phyloP scores from a whole-genome alignment of 192 early-diverging fungal species.

The Pilaira anomala region DNA sequence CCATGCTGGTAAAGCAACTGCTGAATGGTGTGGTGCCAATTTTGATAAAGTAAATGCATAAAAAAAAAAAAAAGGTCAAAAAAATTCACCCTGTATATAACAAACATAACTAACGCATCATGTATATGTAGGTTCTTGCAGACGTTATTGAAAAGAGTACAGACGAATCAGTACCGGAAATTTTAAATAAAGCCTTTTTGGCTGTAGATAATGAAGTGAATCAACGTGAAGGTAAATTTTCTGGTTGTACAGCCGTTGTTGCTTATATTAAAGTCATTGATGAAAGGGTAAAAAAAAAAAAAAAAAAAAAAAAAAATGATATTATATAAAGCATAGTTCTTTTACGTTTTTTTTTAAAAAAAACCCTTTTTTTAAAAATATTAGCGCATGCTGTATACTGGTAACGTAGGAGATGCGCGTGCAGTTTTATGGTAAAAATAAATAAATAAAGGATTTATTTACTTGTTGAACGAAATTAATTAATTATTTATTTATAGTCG shows the following conservation, averaged over 20 bases:
- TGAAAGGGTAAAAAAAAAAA: constrained; percentile 25
- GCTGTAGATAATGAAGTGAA: constrained; percentile 78
- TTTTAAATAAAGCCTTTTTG: constrained; percentile 82
- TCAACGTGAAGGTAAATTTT: constrained; percentile 71
- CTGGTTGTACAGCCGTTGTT: constrained; percentile 91
- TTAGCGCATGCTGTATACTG: constrained; percentile 85
- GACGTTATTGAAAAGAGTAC: constrained; percentile 56
- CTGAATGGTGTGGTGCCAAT: constrained; percentile 92
- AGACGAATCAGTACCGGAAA: constrained; percentile 63
- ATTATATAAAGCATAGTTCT: neutral
- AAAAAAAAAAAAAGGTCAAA: constrained; percentile 13
- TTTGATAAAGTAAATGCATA: constrained; percentile 64
- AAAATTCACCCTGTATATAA: neutral
- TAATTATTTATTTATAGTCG: constrained; percentile 48
- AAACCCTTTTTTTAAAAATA: neutral
- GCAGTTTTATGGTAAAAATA: constrained; percentile 76
- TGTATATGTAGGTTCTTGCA: constrained; percentile 57
- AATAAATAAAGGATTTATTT: neutral
- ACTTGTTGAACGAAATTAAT: too few relatives aligned
- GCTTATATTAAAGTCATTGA: constrained; percentile 60
- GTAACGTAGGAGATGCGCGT: constrained; percentile 96
- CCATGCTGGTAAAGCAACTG: constrained; percentile 92
- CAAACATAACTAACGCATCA: neutral
- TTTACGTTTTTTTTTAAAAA: constrained; percentile 10
- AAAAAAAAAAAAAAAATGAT: neutral